Percentiles rank a stretch among this genome's conserved stretches.
phyloP scores from a whole-genome alignment of 2,329 filamentous ascomycete species.

The Xylariaceae sp. region DNA sequence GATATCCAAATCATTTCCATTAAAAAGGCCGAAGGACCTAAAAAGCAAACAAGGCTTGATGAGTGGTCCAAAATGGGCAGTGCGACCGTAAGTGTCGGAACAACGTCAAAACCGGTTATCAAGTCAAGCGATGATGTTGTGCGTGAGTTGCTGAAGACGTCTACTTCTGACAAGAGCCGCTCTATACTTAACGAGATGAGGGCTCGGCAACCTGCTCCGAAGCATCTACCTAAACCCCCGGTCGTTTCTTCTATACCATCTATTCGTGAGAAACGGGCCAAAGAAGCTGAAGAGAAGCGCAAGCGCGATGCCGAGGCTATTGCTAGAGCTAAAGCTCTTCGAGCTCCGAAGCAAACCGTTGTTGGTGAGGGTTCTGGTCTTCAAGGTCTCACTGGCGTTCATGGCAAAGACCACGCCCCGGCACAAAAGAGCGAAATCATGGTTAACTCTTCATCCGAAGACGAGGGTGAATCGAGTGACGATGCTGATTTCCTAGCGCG shows the following conservation, averaged over 20 bases:
- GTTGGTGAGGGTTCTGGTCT: slow-evolving; percentile 80
- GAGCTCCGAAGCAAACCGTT: slow-evolving; percentile 59
- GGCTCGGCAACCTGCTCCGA: slow-evolving; percentile 39
- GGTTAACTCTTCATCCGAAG: slow-evolving; percentile 82
- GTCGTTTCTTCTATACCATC: slow-evolving; percentile 51
- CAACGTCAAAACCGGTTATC: slow-evolving; percentile 27
- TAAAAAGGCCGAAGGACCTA: slow-evolving; percentile 46
- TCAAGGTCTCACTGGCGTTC: slow-evolving; percentile 69
- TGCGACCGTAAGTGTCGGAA: slow-evolving; percentile 33
- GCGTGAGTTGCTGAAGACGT: slow-evolving; percentile 50
- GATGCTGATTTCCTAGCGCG: slow-evolving; percentile 56
- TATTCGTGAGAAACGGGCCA: slow-evolving; percentile 76
- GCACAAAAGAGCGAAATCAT: slow-evolving; percentile 81
- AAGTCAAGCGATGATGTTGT: slow-evolving; percentile 55
- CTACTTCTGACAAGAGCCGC: slow-evolving; percentile 51
- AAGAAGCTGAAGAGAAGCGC: slow-evolving; percentile 75
- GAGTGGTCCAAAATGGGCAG: slow-evolving; percentile 63
- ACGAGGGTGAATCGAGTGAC: slow-evolving; percentile 71
- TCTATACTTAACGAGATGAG: slow-evolving; percentile 55
- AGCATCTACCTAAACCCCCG: slow-evolving; percentile 43
- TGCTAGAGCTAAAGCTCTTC: slow-evolving; percentile 69
- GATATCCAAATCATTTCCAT: slow-evolving; percentile 56
- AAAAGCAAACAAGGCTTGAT: slow-evolving; percentile 67
- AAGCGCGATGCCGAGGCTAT: slow-evolving; percentile 75
- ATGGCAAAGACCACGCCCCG: slow-evolving; percentile 78